phyloP scores from a whole-genome alignment of 1,284 basidiomycete species.

The Cryptococcus wingfieldii region DNA sequence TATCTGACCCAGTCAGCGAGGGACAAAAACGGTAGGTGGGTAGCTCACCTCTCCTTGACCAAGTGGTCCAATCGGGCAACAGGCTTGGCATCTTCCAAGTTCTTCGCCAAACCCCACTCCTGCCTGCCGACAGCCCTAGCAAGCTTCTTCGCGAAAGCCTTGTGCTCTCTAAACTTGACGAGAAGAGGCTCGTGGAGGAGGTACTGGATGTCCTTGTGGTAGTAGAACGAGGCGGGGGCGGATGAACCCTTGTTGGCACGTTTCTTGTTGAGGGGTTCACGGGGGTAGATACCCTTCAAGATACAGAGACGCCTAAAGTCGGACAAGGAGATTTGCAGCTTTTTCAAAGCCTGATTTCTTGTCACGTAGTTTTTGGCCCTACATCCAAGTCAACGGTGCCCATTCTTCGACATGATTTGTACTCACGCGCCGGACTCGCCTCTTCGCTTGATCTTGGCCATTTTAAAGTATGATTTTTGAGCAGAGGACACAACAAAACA shows the following conservation, averaged over 20 bases:
- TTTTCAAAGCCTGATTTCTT: conserved; percentile 82
- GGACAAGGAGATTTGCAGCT: conserved; percentile 91
- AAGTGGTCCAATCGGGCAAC: conserved; percentile 89
- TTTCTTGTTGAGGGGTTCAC: conserved; percentile 88
- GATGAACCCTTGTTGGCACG: conserved; percentile 97
- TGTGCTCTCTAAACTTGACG: conserved; percentile 94
- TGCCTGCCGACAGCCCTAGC: conserved; percentile 86
- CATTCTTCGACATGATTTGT: neutral
- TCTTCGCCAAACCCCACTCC: conserved; percentile 94
- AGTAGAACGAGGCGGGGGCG: conserved; percentile 96
- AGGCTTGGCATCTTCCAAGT: conserved; percentile 86
- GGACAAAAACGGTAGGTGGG: neutral
- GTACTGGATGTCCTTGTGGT: conserved; percentile 96
- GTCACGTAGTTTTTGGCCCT: conserved; percentile 90
- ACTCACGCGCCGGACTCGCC: conserved; percentile 76
- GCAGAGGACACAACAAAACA: too few relatives aligned
- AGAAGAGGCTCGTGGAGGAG: conserved; percentile 95
- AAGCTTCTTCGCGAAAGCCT: conserved; percentile 96
- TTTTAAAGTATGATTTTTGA: conserved; percentile 38
- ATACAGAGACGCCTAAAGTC: conserved; percentile 98
- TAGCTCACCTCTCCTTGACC: conserved; percentile 82
- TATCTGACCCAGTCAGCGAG: conserved; percentile 59
- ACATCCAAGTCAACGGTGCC: neutral
- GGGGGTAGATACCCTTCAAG: conserved; percentile 97
- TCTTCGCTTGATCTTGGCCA: conserved; percentile 85